Evolutionary conservation across 2,329 filamentous ascomycete species (phyloP).

Genomic region (Verticillium nonalfalfae): DNA sequence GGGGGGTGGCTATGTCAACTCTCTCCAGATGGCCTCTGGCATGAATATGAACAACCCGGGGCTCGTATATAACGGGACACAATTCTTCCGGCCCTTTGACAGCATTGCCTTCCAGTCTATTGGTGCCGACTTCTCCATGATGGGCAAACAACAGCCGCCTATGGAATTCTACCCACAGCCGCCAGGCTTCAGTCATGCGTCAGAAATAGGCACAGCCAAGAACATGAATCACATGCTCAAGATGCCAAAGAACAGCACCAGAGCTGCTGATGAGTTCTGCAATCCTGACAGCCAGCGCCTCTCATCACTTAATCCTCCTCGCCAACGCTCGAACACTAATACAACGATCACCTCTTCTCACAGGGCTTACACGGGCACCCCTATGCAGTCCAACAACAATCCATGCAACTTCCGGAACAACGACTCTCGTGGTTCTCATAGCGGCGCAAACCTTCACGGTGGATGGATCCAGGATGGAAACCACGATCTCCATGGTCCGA

Average conservation of each 20-base stretch:
- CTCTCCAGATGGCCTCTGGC: not conserved
- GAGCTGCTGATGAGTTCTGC: not conserved
- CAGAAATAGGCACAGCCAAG: not conserved
- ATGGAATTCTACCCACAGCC: not conserved
- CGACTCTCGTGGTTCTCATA: not conserved
- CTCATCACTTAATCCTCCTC: not conserved
- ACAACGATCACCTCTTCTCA: no score
- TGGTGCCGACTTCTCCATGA: not conserved
- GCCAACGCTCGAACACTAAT: not conserved
- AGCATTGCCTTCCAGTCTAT: not conserved
- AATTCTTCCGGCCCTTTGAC: not conserved
- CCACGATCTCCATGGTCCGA: not conserved
- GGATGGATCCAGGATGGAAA: not conserved
- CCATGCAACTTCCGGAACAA: not conserved
- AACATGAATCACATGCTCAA: not conserved
- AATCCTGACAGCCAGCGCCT: not conserved
- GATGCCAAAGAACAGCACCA: not conserved
- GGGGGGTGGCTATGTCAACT: not conserved
- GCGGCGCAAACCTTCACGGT: not conserved
- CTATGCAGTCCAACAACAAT: no score
- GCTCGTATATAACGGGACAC: not conserved
- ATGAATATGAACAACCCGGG: not conserved
- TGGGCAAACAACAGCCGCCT: not conserved
- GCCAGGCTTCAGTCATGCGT: not conserved
- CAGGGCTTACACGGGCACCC: not conserved